Percentiles rank a stretch among this genome's conserved stretches.
These are phyloP conservation scores for Ulvella scutata DNA, from an alignment of 139 green algal species.

Conservation along the genomic window DNA sequence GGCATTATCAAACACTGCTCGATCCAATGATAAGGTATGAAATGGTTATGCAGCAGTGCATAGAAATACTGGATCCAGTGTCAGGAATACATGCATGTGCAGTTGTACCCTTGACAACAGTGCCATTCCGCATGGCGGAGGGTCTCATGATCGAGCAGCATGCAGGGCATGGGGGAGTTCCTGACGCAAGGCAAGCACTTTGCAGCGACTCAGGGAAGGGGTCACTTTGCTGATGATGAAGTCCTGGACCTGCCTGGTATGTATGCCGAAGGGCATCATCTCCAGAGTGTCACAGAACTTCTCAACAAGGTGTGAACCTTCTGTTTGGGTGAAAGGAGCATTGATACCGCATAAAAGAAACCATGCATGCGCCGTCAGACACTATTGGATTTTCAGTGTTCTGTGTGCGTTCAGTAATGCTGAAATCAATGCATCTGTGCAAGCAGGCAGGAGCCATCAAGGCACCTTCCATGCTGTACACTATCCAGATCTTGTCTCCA, in stretches of 20 bases:
- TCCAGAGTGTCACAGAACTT: neutral
- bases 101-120: neutral
- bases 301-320: neutral
- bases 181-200: neutral
- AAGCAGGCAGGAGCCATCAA: no score
- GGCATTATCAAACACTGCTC: conserved; percentile 30
- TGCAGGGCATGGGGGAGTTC: neutral
- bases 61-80: neutral
- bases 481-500: no score
- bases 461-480: no score
- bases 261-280: neutral
- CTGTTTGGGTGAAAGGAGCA: neutral
- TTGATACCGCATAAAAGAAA: neutral
- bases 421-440: neutral
- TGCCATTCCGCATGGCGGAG: no score
- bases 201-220: neutral
- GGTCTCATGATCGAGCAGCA: neutral
- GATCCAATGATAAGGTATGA: neutral
- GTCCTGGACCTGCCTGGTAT: neutral
- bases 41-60: no score
- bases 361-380: no score
- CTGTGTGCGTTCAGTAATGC: no score
- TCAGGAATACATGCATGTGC: neutral
- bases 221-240: neutral
- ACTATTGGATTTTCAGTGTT: no score